Evolutionary conservation across 495 filamentous ascomycete genomes (phyloP).

Genomic region (Podospora pseudocomata): DNA sequence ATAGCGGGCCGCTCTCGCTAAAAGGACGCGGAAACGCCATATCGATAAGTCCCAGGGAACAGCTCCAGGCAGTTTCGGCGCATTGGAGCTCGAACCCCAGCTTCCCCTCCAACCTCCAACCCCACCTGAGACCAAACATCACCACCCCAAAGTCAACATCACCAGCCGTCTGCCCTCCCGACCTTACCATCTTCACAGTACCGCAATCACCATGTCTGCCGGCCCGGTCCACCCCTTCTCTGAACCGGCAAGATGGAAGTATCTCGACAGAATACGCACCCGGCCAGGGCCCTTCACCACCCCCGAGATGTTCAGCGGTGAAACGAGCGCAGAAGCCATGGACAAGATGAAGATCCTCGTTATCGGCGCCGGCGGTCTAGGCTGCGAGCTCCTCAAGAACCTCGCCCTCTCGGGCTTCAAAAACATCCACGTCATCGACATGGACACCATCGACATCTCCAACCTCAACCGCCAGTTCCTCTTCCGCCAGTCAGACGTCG

Average conservation of each 20-base stretch:
- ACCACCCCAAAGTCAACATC: not conserved
- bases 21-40: not conserved
- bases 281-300: slow-evolving; percentile 77
- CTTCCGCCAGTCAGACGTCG: slow-evolving; percentile 88
- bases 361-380: slow-evolving; percentile 82
- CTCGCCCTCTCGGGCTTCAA: slow-evolving; percentile 93
- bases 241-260: slow-evolving; percentile 49
- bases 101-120: not conserved
- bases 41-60: too few species aligned
- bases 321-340: slow-evolving; percentile 60
- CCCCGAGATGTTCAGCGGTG: slow-evolving; percentile 61
- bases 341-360: slow-evolving; percentile 37
- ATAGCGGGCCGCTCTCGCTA: not conserved
- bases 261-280: slow-evolving; percentile 73
- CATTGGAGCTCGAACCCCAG: not conserved
- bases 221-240: slow-evolving; percentile 24
- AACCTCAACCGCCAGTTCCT: slow-evolving; percentile 98
- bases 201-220: slow-evolving; percentile 25
- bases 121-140: not conserved
- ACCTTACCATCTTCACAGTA: not conserved
- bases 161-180: not conserved
- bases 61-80: not conserved
- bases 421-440: slow-evolving; percentile 98
- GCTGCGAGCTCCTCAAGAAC: slow-evolving; percentile 96
- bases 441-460: slow-evolving; percentile 98